Base-by-base conservation (phyloP, 106 monocot genomes). In the Vanilla planifolia region DNA sequence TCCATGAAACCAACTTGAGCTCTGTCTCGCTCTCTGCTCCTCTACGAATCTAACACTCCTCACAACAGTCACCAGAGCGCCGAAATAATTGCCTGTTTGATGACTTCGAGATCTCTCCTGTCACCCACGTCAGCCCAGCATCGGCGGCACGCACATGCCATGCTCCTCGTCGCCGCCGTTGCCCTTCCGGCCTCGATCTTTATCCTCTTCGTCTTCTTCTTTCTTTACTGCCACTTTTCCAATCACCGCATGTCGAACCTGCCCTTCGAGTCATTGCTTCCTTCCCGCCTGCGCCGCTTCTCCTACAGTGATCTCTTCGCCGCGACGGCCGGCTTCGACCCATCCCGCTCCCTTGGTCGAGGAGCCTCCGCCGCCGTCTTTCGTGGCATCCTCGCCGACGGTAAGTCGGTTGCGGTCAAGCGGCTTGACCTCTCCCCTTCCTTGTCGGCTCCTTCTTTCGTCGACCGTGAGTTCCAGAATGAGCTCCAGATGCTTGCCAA, bases 331-430 rank as follows among this genome's bases (percentile, higher is more conserved):
- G 29, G 62, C 70, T 44, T 67, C 74, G 41, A 39, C 60, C 19
- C 51, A 40, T 22, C 46, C 37, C 32, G 48, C 63, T 43, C 19
- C 45, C 56, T 85, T 59, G 85, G 85, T 53, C 80, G 85, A 50
- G 81, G 86, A 19, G 73, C 76, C 62, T 78, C 77, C 53, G 77
- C 78, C 60, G 21, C 70, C 36, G 84, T 84, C 69, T 80, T 75
- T 67, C 80, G 60, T 51, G 89, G 56, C 47, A 10, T 65, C 44
- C 74, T 74, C 56, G 29, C 36, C 45, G 61, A 57, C 37, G 44
- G 45, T 21, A 76, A 80, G 63, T 53, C 80, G 45, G 59, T 77
- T 42, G 83, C 83, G 70, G 63, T 88, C 53, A 82, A 82, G 57
- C 63, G 59, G 34, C 52, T 84, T 14, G 28, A 37, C 24, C 48